Percentiles rank a stretch among this genome's conserved stretches.
phyloP scores from a whole-genome alignment of 768 basidiomycete genomes.

The Candolleomyces aberdarensis region DNA sequence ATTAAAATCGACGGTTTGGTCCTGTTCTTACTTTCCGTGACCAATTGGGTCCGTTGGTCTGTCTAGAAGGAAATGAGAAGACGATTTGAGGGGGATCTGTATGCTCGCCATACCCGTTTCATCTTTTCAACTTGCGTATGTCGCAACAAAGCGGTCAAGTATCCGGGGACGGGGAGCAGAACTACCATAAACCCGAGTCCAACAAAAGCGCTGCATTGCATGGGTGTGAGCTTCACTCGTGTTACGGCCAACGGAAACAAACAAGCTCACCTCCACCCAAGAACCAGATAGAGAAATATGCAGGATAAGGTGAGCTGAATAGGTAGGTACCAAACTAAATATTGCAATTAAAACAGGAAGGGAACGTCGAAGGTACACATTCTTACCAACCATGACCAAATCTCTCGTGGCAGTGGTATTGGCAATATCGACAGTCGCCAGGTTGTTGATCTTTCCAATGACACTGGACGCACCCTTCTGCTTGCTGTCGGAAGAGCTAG shows the following conservation, averaged over 20 bases:
- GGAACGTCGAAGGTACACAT: no score
- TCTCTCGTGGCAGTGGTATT: slow-evolving; percentile 27
- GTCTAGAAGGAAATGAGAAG: slow-evolving; percentile 34
- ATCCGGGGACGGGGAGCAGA: slow-evolving; percentile 22
- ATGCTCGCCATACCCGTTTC: slow-evolving; percentile 52
- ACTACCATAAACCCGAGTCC: slow-evolving; percentile 4
- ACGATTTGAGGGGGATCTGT: slow-evolving; percentile 39
- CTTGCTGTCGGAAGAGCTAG: background rate
- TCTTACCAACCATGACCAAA: slow-evolving; percentile 9
- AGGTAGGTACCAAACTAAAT: slow-evolving; percentile 34
- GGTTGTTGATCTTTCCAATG: slow-evolving; percentile 73
- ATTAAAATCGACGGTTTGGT: background rate
- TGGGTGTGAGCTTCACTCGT: background rate
- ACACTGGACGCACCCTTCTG: slow-evolving; percentile 33
- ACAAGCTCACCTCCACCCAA: slow-evolving; percentile 42
- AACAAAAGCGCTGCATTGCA: slow-evolving; percentile 1
- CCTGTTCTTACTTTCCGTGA: slow-evolving; percentile 50
- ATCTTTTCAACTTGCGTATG: slow-evolving; percentile 51
- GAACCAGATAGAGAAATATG: slow-evolving; percentile 41
- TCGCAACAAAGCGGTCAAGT: slow-evolving; percentile 35
- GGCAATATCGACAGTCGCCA: slow-evolving; percentile 57
- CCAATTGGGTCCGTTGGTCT: slow-evolving; percentile 58
- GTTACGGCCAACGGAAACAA: background rate
- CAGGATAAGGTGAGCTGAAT: slow-evolving; percentile 38
- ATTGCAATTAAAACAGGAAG: background rate